phyloP scores from a whole-genome alignment of 2,329 filamentous ascomycete genomes.

The Clonostachys sp. region DNA sequence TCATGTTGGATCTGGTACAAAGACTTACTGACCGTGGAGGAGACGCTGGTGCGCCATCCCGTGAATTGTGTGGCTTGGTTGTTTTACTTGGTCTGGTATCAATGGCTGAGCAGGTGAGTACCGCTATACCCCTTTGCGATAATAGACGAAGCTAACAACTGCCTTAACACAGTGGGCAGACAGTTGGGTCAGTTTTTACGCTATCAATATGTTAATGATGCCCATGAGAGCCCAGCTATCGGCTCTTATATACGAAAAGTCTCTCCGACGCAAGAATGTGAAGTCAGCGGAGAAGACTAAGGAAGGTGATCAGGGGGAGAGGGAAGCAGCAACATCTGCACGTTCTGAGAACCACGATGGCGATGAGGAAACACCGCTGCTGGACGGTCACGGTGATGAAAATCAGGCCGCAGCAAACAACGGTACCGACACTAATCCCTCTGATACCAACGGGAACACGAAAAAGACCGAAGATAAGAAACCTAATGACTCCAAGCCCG shows the following conservation, averaged over 20 bases:
- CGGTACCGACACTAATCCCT: slow-evolving; percentile 5
- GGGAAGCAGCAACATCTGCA: background rate
- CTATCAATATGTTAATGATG: slow-evolving; percentile 56
- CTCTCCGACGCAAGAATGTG: slow-evolving; percentile 72
- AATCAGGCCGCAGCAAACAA: slow-evolving; percentile 10
- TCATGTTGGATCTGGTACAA: slow-evolving; percentile 60
- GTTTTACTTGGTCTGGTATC: slow-evolving; percentile 57
- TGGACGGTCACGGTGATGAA: background rate
- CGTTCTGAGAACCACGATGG: slow-evolving; percentile 7
- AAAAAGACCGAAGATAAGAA: slow-evolving; percentile 39
- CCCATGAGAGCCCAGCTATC: slow-evolving; percentile 67
- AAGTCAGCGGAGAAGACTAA: slow-evolving; percentile 47
- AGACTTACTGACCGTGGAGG: slow-evolving; percentile 52
- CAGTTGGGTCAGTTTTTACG: slow-evolving; percentile 62
- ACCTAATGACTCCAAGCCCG: slow-evolving; percentile 41
- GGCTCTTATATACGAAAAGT: slow-evolving; percentile 71
- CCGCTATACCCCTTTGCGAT: background rate
- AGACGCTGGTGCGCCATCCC: slow-evolving; percentile 34
- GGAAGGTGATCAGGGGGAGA: slow-evolving; percentile 17
- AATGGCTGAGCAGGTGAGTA: slow-evolving; percentile 39
- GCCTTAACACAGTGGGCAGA: slow-evolving; percentile 46
- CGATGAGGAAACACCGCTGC: slow-evolving; percentile 10
- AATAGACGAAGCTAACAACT: background rate
- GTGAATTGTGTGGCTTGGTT: slow-evolving; percentile 65
- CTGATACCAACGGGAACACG: slow-evolving; percentile 26